A percentile compares a stretch with the other conserved stretches of the same genome.
phyloP scores from a whole-genome alignment of 495 filamentous ascomycete species.

The Amphirosellinia nigrospora region DNA sequence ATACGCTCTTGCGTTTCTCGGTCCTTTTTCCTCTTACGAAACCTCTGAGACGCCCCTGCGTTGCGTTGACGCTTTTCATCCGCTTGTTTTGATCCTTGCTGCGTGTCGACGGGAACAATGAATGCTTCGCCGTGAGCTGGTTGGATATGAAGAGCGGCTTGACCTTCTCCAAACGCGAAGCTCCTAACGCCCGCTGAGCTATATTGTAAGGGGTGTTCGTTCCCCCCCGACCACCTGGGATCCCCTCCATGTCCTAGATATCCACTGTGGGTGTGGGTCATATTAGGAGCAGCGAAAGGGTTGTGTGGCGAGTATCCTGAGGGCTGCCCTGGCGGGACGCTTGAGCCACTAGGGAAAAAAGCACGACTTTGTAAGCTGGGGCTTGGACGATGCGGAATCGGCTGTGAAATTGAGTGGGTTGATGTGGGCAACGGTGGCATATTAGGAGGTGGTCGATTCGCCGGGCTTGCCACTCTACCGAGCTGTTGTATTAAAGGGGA shows the following conservation, averaged over 20 bases:
- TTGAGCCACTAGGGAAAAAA: constrained; percentile 25
- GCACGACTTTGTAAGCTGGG: constrained; percentile 20
- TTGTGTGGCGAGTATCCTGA: constrained; percentile 16
- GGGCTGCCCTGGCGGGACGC: constrained; percentile 32
- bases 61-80: constrained; percentile 94
- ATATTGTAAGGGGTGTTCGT: constrained; percentile 26
- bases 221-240: constrained; percentile 40
- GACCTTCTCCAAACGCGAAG: constrained; percentile 48
- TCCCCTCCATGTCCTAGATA: constrained; percentile 36
- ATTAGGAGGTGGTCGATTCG: constrained; percentile 41
- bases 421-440: constrained; percentile 39
- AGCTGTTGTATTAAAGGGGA: constrained; percentile 46
- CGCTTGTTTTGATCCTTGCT: constrained; percentile 81
- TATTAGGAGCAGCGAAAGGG: constrained; percentile 23
- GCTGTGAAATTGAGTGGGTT: constrained; percentile 49
- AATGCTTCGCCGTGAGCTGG: constrained; percentile 53
- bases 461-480: constrained; percentile 37
- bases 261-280: constrained; percentile 22
- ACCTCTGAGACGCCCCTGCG: constrained; percentile 88
- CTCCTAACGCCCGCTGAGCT: constrained; percentile 39
- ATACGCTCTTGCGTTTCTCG: constrained; percentile 79
- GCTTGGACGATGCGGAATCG: constrained; percentile 42
- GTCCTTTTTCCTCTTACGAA: constrained; percentile 86
- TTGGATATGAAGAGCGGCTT: constrained; percentile 49
- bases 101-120: constrained; percentile 73